Evolutionary conservation across 352 stramenopile genomes (phyloP).

Genomic region (Lagenidium giganteum): DNA sequence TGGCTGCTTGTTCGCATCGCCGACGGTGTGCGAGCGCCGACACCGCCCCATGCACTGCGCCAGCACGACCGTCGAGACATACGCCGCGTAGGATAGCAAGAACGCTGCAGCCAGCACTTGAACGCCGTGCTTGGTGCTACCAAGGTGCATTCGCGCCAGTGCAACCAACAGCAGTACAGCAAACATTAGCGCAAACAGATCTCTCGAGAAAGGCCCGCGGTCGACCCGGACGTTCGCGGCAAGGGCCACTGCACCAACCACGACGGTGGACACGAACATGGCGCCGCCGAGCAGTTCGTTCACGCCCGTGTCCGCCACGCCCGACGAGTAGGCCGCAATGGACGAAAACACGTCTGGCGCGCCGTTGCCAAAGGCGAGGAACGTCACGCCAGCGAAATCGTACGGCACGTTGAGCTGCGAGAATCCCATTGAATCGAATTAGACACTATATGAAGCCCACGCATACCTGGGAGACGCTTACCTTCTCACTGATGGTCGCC

Average conservation of each 20-base stretch:
- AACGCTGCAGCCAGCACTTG: too few species aligned
- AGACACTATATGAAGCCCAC: conserved; percentile 1
- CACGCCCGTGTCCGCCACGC: conserved; percentile 71
- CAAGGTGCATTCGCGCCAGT: too few species aligned
- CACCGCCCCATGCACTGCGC: conserved; percentile 40
- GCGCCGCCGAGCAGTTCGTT: conserved; percentile 93
- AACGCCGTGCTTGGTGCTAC: too few species aligned
- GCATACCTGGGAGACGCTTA: conserved; percentile 14
- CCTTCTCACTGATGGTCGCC: conserved; percentile 93
- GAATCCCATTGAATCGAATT: neutral
- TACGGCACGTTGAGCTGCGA: conserved; percentile 72
- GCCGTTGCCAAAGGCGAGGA: conserved; percentile 97
- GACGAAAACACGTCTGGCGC: conserved; percentile 95
- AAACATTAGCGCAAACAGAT: conserved; percentile 44
- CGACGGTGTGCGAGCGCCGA: conserved; percentile 1
- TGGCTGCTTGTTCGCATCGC: neutral
- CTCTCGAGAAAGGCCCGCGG: conserved; percentile 58
- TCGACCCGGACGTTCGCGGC: conserved; percentile 54
- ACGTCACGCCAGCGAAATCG: conserved; percentile 95
- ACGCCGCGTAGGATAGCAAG: conserved; percentile 42
- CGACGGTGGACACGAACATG: conserved; percentile 95
- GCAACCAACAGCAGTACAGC: conserved; percentile 46
- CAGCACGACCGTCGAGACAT: conserved; percentile 55
- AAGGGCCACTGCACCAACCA: conserved; percentile 88
- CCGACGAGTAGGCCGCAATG: conserved; percentile 81